A percentile compares a stretch with the other conserved stretches of the same genome.
Evolutionary conservation across 208 protist genomes (phyloP).

Genomic region (Trypanosoma brucei): DNA sequence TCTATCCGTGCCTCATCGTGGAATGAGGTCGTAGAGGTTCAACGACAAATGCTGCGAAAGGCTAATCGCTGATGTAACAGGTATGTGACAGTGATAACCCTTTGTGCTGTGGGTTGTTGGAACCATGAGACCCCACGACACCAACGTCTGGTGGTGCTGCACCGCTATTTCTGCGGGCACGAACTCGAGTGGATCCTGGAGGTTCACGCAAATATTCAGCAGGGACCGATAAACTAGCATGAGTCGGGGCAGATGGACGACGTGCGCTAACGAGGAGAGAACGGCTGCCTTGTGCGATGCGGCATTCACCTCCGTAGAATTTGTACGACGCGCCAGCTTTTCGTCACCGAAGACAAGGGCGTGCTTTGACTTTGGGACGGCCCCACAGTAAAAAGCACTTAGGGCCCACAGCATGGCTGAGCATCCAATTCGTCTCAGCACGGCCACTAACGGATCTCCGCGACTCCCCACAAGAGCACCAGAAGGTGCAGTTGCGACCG

Average conservation of each 20-base stretch:
- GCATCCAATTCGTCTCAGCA: constrained; percentile 56
- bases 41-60: constrained; percentile 54
- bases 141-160: constrained; percentile 58
- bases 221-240: constrained; percentile 61
- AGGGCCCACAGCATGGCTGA: constrained; percentile 75
- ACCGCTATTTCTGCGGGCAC: constrained; percentile 40
- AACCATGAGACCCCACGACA: constrained; percentile 74
- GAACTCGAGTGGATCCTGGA: constrained; percentile 76
- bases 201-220: constrained; percentile 52
- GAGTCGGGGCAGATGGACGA: constrained; percentile 41
- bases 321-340: constrained; percentile 13
- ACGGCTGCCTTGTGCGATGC: constrained; percentile 73
- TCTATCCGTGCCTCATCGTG: constrained; percentile 14
- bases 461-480: not conserved
- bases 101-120: constrained; percentile 26
- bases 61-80: constrained; percentile 62
- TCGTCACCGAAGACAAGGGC: constrained; percentile 42
- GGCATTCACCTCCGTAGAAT: constrained; percentile 28
- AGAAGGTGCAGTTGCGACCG: not conserved
- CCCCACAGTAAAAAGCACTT: constrained; percentile 74
- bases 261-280: constrained; percentile 54
- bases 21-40: constrained; percentile 77
- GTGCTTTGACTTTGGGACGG: constrained; percentile 61
- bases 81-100: constrained; percentile 75
- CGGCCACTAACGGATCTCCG: constrained; percentile 41